phyloP scores from a whole-genome alignment of 148 eudicot genomes.

The Arctostaphylos glauca region DNA sequence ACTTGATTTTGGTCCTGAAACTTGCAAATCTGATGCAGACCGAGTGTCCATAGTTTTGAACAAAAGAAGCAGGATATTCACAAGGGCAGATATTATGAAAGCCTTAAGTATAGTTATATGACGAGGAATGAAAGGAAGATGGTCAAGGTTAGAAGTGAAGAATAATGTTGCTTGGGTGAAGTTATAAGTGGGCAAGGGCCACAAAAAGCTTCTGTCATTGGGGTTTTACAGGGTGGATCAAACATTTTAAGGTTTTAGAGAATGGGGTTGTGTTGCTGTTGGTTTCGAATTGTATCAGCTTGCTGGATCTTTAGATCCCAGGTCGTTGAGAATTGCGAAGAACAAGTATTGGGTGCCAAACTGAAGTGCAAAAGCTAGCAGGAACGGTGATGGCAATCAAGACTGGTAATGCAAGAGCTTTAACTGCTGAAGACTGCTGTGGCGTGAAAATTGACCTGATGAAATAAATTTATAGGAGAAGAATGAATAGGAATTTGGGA shows the following conservation, averaged over 20 bases:
- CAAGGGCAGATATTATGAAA: not conserved
- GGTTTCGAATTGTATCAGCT: not conserved
- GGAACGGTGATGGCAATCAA: not conserved
- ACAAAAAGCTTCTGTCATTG: not conserved
- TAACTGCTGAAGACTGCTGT: not conserved
- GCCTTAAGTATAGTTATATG: not conserved
- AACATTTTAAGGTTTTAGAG: not conserved
- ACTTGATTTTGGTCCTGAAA: not conserved
- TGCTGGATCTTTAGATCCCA: not conserved
- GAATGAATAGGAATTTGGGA: not conserved
- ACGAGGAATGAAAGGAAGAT: not conserved
- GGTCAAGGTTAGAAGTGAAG: not conserved
- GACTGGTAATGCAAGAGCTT: not conserved
- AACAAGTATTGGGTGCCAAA: not conserved
- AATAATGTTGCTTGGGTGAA: not conserved
- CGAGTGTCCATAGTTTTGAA: not conserved
- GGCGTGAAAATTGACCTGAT: not conserved
- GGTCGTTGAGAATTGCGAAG: not conserved
- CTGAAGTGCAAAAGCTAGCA: not conserved
- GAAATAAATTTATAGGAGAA: not conserved
- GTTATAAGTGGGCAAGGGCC: not conserved
- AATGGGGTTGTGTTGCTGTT: not conserved
- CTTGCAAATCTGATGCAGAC: not conserved
- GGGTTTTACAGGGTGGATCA: not conserved
- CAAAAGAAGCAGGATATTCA: not conserved